Conservation (phyloP, 208 protist genomes). For the Endotrypanum monterogeii region DNA sequence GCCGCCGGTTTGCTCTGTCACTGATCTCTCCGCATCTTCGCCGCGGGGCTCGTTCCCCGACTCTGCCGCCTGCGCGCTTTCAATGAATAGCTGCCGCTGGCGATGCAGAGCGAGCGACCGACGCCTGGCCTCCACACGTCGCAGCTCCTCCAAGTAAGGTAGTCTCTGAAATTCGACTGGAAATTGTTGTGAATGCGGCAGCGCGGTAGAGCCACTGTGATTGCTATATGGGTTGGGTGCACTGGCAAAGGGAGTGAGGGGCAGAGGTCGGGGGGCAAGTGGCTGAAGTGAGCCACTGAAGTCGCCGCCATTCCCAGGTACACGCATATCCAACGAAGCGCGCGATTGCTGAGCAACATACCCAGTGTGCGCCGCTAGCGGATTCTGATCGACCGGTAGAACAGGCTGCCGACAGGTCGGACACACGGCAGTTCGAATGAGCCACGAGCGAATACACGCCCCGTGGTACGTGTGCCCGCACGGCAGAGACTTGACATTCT, state of each 20-base stretch:
- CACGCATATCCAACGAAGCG: slow-evolving; percentile 6
- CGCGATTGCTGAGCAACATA: background rate
- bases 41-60: background rate
- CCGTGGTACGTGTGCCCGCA: slow-evolving; percentile 88
- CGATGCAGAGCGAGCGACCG: slow-evolving; percentile 11
- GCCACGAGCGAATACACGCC: slow-evolving; percentile 76
- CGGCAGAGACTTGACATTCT: slow-evolving; percentile 58
- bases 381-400: background rate
- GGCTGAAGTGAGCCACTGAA: slow-evolving; percentile 36
- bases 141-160: slow-evolving; percentile 20
- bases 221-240: background rate
- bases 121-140: slow-evolving; percentile 15
- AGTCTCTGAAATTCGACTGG: slow-evolving; percentile 5
- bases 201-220: background rate
- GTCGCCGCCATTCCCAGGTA: background rate
- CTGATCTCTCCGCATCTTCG: background rate
- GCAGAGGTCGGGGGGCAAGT: slow-evolving; percentile 26
- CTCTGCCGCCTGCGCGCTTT: background rate
- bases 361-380: background rate
- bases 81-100: slow-evolving; percentile 1
- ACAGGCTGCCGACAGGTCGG: slow-evolving; percentile 68
- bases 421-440: slow-evolving; percentile 55
- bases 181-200: background rate
- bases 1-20: background rate
- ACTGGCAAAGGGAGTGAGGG: background rate